These are phyloP conservation scores for Umbellularia californica DNA, from an alignment of 164 flowering plant species.

Conservation along the genomic window DNA sequence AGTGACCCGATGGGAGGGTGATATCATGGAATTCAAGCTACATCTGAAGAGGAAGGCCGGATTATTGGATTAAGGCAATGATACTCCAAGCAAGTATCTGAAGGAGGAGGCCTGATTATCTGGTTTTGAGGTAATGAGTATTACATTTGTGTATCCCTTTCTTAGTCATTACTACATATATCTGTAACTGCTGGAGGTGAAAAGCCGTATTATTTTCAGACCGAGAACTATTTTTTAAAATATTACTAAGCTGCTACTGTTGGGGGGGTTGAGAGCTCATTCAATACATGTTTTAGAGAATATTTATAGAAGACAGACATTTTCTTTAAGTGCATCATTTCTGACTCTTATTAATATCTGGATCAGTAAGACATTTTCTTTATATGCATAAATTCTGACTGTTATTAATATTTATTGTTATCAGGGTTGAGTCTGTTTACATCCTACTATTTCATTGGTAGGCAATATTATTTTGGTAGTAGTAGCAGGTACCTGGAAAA, in stretches of 20 bases:
- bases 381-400: background rate
- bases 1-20: slow-evolving; percentile 82
- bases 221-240: background rate
- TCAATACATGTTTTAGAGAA: background rate
- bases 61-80: slow-evolving; percentile 34
- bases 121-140: too few relatives aligned
- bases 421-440: too few relatives aligned
- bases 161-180: too few relatives aligned
- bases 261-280: background rate
- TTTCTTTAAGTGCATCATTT: background rate
- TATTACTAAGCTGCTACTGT: background rate
- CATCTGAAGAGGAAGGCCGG: slow-evolving; percentile 74
- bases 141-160: background rate
- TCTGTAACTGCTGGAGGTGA: background rate
- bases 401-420: background rate
- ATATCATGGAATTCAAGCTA: slow-evolving; percentile 80
- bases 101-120: too few relatives aligned
- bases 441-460: too few relatives aligned
- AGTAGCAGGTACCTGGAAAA: too few relatives aligned
- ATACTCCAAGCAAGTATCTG: background rate
- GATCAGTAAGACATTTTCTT: background rate
- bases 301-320: too few relatives aligned
- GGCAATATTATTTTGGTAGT: too few relatives aligned
- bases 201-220: background rate
- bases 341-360: background rate